Percentiles rank a stretch among this genome's conserved stretches.
phyloP scores from a whole-genome alignment of 2,329 filamentous ascomycete species.

The Colletotrichum tabaci region DNA sequence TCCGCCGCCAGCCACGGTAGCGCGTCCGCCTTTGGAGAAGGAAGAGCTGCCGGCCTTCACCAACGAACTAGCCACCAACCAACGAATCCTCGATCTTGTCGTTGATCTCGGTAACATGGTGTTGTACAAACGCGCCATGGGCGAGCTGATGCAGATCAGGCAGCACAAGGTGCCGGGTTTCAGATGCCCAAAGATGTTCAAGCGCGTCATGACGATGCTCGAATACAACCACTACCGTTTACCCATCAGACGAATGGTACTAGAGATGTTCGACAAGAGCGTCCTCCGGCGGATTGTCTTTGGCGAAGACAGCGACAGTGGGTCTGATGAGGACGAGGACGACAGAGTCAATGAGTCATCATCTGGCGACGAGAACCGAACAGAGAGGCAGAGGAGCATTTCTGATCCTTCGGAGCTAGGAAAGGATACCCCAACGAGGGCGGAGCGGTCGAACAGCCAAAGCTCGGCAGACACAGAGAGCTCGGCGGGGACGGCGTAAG shows the following conservation, averaged over 20 bases:
- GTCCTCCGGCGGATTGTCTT: conserved; percentile 89
- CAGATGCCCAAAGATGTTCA: conserved; percentile 82
- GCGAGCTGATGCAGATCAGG: conserved; percentile 86
- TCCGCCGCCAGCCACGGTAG: conserved; percentile 59
- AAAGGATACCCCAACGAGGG: conserved; percentile 20
- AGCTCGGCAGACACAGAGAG: conserved; percentile 30
- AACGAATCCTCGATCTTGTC: conserved; percentile 87
- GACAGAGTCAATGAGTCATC: conserved; percentile 60
- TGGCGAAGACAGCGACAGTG: conserved; percentile 78
- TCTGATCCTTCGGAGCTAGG: conserved; percentile 51
- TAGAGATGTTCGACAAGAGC: conserved; percentile 94
- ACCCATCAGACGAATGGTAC: conserved; percentile 87
- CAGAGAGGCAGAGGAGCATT: conserved; percentile 71
- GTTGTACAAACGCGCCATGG: conserved; percentile 87
- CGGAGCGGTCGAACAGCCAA: conserved; percentile 29
- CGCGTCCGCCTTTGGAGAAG: conserved; percentile 60
- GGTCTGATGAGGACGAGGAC: conserved; percentile 72
- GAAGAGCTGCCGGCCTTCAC: conserved; percentile 61
- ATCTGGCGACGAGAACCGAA: conserved; percentile 64
- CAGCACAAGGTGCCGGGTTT: conserved; percentile 83
- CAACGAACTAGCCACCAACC: conserved; percentile 76
- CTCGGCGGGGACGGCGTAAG: conserved; percentile 29
- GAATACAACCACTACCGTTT: conserved; percentile 93
- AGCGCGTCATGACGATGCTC: conserved; percentile 86
- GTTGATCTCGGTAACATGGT: conserved; percentile 95